phyloP scores from a whole-genome alignment of 495 filamentous ascomycete genomes.

The Aspergillus carlsbadensis region DNA sequence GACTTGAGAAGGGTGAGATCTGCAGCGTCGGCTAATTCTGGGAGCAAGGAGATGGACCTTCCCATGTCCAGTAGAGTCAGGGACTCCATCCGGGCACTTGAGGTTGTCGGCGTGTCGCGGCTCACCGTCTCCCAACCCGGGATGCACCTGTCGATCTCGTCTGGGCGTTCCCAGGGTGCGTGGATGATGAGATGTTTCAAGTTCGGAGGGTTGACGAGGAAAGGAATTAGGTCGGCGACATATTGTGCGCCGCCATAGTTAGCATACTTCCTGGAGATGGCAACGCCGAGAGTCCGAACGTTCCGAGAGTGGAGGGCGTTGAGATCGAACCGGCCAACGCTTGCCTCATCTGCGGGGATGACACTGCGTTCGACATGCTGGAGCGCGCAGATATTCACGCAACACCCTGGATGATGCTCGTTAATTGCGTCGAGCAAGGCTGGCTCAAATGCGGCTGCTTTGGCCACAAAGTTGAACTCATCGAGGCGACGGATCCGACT shows the following conservation, averaged over 20 bases:
- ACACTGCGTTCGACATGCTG: background rate
- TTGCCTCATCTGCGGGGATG: background rate
- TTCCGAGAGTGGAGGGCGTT: background rate
- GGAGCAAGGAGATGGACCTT: background rate
- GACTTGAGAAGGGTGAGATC: constrained; percentile 4
- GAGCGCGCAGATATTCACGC: background rate
- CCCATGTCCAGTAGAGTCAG: background rate
- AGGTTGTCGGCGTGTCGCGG: too few relatives aligned
- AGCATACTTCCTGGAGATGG: background rate
- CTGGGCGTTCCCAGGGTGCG: background rate
- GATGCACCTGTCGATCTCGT: background rate
- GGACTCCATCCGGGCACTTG: background rate
- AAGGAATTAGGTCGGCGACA: background rate
- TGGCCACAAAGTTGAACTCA: background rate
- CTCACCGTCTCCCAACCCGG: too few relatives aligned
- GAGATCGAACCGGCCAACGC: background rate
- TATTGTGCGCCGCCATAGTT: background rate
- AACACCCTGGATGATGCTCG: background rate
- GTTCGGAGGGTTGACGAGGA: background rate
- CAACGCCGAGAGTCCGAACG: background rate
- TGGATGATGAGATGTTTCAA: background rate
- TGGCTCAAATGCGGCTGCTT: background rate
- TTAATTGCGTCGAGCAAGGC: background rate
- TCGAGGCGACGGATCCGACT: background rate
- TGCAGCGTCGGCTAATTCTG: background rate